Conservation (phyloP, 805 yeast species). For the Lipomyces orientalis region DNA sequence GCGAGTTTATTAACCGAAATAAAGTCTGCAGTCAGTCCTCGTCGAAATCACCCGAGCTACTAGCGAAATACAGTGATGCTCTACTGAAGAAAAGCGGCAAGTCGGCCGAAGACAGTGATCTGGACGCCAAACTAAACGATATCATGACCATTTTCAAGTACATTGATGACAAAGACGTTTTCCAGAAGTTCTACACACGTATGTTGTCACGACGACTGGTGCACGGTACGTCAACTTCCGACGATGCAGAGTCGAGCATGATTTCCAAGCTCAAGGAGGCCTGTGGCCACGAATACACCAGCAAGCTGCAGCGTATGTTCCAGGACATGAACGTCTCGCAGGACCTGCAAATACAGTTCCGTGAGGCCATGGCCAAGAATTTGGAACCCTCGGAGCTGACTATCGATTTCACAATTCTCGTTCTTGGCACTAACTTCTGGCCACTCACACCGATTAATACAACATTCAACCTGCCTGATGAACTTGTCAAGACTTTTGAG, state of each 20-base stretch:
- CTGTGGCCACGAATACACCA: conserved; percentile 90
- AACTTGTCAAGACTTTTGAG: conserved; percentile 66
- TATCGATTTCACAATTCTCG: conserved; percentile 68
- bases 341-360: conserved; percentile 68
- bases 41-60: conserved; percentile 88
- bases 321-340: conserved; percentile 87
- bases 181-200: conserved; percentile 90
- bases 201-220: conserved; percentile 87
- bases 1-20: conserved; percentile 80
- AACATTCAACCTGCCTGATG: conserved; percentile 68
- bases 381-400: conserved; percentile 41
- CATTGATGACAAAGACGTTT: conserved; percentile 91
- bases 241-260: conserved; percentile 80
- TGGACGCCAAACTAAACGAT: conserved; percentile 74
- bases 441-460: conserved; percentile 61
- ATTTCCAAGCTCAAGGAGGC: conserved; percentile 86
- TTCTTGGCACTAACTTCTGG: conserved; percentile 91
- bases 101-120: conserved; percentile 65
- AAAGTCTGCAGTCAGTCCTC: conserved; percentile 61
- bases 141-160: conserved; percentile 86
- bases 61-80: conserved; percentile 88
- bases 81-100: conserved; percentile 77
- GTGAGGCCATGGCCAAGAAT: conserved; percentile 53
- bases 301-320: conserved; percentile 94
- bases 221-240: conserved; percentile 82